Evolutionary conservation across 2,329 filamentous ascomycete species (phyloP), one percentile per base, ranked within the genome.

Genomic region (Pestalotiopsis sp.): DNA sequence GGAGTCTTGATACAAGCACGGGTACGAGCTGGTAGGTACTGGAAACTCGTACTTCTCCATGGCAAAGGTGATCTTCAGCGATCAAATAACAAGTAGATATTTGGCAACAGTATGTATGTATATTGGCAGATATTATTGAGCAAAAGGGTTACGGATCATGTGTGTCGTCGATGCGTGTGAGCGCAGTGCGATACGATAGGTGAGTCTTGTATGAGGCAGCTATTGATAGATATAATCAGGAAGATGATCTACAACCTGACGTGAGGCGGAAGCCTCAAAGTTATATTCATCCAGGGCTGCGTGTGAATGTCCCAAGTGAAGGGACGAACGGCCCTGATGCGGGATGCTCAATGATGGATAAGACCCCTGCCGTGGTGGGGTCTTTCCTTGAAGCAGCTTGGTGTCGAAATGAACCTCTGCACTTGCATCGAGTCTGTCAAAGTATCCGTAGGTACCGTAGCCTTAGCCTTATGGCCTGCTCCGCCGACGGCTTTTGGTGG

Each of bases 41-140:
- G 78, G 74, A 12, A 80, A 69, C 69, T 74, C 76, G 69, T 78
- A 71, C 31, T 76, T 74, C 49, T 77, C 78, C 80, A 81, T 81
- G 61, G 67, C 61, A 65, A n/a, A 14, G 17, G 13, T 27, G 5
- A 13, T n/a, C 27, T 20, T 36, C 13, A n/a, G 9, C 7, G 20
- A 39, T 38, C 14, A n/a, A 36, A 36, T 12, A n/a, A 4, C 31
- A 36, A 36, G 9, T 9, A 36, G 7, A 36, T 36, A 36, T 7
- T 9, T n/a, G 14, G 31, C 36, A 20, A n/a, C 38, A 23, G 31
- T 20, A 62, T 58, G 52, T 58, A 52, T 52, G 52, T 58, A 52
- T 52, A 20, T 59, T 59, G 23, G 57, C 57, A 36, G 23, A 13
- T 59, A 23, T 59, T 59, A 59, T 52, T 52, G 45, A 52, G 45